phyloP scores from a whole-genome alignment of 306 rosid species.

The Datisca glomerata region DNA sequence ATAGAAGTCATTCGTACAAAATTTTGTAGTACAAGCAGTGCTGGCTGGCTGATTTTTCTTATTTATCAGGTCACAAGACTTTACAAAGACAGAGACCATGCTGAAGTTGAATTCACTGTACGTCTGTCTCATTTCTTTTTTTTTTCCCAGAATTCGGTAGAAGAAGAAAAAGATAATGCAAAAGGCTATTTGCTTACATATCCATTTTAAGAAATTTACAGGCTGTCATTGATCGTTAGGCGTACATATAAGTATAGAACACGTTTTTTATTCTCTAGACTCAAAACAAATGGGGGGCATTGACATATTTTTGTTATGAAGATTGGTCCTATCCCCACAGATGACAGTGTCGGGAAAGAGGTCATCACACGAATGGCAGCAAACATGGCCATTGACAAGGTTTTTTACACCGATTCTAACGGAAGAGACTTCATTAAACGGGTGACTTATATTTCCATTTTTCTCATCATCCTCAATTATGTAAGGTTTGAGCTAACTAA shows the following conservation, averaged over 20 bases:
- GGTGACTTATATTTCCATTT: conserved; percentile 22
- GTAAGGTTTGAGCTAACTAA: conserved; percentile 7
- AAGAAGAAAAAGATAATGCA: too few species aligned
- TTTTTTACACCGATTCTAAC: conserved; percentile 75
- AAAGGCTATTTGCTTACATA: neutral
- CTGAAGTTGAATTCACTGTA: conserved; percentile 86
- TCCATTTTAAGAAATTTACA: conserved; percentile 1
- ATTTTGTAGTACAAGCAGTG: neutral
- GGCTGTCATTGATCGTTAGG: too few species aligned
- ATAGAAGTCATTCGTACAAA: neutral
- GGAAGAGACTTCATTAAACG: conserved; percentile 87
- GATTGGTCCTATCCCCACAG: conserved; percentile 88
- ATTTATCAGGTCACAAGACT: conserved; percentile 53
- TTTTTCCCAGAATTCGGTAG: too few species aligned
- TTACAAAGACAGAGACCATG: conserved; percentile 77
- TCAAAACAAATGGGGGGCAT: conserved; percentile 10
- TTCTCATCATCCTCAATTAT: neutral
- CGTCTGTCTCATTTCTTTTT: conserved; percentile 13
- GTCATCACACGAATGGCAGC: conserved; percentile 62
- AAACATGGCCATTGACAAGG: conserved; percentile 65
- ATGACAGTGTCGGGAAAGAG: conserved; percentile 75
- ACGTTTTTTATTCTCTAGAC: too few species aligned
- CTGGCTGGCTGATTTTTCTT: conserved; percentile 11
- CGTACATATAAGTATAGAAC: too few species aligned
- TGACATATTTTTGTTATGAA: conserved; percentile 28